Conservation (phyloP, 2,329 filamentous ascomycete species). For the Penicillium sp. region DNA sequence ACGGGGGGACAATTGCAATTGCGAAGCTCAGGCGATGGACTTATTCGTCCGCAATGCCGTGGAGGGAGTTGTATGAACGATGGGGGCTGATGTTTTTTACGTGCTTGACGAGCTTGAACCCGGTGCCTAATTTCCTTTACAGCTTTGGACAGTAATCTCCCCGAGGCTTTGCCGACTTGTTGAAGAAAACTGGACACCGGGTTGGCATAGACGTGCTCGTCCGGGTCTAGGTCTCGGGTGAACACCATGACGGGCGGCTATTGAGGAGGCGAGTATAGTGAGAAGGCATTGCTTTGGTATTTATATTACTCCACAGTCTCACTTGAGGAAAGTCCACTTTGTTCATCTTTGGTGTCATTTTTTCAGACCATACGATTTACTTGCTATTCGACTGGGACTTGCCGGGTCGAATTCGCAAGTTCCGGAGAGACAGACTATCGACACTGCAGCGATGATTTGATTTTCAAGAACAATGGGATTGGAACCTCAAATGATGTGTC, state of each 20-base stretch:
- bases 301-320: not conserved
- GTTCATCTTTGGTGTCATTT: not conserved
- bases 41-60: not conserved
- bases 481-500: not conserved
- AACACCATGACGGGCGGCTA: not conserved
- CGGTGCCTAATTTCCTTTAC: not conserved
- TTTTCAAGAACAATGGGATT: not conserved
- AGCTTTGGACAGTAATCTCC: not conserved
- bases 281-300: not conserved
- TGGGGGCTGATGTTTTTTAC: not conserved
- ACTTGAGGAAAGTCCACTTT: not conserved
- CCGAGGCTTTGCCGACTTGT: not conserved
- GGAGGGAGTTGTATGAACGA: not conserved
- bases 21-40: not conserved
- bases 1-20: not conserved
- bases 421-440: not conserved
- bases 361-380: not conserved
- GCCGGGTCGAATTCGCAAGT: not conserved
- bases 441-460: not conserved
- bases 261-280: not conserved
- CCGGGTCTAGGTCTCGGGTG: not conserved
- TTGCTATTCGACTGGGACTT: slow-evolving; percentile 4
- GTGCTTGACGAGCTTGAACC: not conserved
- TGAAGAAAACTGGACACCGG: not conserved
- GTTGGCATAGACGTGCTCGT: slow-evolving; percentile 7